Evolutionary conservation across 2,329 filamentous ascomycete species (phyloP).

Genomic region (Ophiocordyceps polyrhachis-furcata): DNA sequence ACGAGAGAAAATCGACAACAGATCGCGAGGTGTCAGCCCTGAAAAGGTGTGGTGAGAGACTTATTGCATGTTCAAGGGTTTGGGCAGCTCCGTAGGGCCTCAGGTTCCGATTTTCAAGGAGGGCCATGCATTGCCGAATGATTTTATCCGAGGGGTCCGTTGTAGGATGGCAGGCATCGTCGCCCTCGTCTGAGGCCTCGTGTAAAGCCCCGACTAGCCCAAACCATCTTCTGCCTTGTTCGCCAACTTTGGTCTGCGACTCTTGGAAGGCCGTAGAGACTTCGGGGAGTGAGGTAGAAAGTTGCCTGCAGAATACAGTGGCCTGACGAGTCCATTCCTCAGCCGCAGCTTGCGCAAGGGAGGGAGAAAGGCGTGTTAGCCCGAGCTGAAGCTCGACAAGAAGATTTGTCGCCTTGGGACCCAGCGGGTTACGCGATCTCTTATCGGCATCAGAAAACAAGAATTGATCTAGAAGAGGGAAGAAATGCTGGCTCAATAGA

Average conservation of each 20-base stretch:
- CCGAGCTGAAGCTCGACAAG: conserved; percentile 29
- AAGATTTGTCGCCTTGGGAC: conserved; percentile 16
- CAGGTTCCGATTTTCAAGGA: conserved; percentile 31
- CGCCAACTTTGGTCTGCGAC: conserved; percentile 51
- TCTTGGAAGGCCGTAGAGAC: conserved; percentile 57
- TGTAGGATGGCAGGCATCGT: conserved; percentile 11
- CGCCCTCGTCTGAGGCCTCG: conserved; percentile 9
- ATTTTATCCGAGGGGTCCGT: conserved; percentile 11
- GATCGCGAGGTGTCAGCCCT: conserved; percentile 10
- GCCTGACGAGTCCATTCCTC: conserved; percentile 44
- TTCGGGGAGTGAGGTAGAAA: conserved; percentile 62
- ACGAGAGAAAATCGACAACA: conserved; percentile 24
- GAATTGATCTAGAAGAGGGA: conserved; percentile 36
- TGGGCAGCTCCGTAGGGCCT: conserved; percentile 37
- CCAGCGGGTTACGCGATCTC: conserved; percentile 13
- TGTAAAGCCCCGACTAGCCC: conserved; percentile 31
- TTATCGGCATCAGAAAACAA: conserved; percentile 25
- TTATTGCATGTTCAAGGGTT: conserved; percentile 20
- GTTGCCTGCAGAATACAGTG: conserved; percentile 39
- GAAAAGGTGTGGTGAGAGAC: conserved; percentile 23
- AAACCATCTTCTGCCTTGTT: conserved; percentile 51
- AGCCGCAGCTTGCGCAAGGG: conserved; percentile 28
- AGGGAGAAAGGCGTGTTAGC: conserved; percentile 20
- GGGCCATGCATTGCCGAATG: conserved; percentile 17
- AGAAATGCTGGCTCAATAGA: conserved; percentile 30